These are phyloP conservation scores for Thalassiosira mediterranea DNA, from an alignment of 352 stramenopile genomes.

Conservation along the genomic window DNA sequence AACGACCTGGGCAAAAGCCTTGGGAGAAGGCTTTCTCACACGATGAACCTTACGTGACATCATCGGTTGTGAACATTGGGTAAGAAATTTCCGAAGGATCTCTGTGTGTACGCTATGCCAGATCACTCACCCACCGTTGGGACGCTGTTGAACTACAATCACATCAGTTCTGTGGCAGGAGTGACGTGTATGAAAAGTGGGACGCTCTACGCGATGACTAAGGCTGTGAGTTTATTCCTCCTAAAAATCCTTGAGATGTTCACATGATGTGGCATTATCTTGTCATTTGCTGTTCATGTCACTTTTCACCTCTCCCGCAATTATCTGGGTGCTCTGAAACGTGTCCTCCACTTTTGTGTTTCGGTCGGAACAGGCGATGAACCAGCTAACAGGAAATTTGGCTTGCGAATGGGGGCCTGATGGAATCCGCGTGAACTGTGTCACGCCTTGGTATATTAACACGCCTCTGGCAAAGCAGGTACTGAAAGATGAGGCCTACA, in stretches of 20 bases:
- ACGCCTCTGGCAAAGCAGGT: conserved; percentile 85
- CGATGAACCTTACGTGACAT: conserved; percentile 47
- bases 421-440: conserved; percentile 84
- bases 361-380: conserved; percentile 75
- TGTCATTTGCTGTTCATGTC: no score
- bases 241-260: background rate
- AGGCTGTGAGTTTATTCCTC: conserved; percentile 46
- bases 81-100: no score
- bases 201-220: conserved; percentile 77
- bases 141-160: no score
- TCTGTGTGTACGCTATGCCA: no score
- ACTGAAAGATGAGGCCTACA: conserved; percentile 80
- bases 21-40: conserved; percentile 38
- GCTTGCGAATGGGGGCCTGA: conserved; percentile 81
- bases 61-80: conserved; percentile 80
- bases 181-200: conserved; percentile 81
- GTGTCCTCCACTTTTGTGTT: no score
- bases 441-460: conserved; percentile 86
- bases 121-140: no score
- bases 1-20: conserved; percentile 46
- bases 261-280: conserved; percentile 39
- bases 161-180: conserved; percentile 71
- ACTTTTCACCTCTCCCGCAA: no score
- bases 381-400: conserved; percentile 83
- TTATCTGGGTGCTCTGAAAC: no score